Base-by-base conservation (phyloP, 2,329 filamentous ascomycete species). In the Claviceps paspali region DNA sequence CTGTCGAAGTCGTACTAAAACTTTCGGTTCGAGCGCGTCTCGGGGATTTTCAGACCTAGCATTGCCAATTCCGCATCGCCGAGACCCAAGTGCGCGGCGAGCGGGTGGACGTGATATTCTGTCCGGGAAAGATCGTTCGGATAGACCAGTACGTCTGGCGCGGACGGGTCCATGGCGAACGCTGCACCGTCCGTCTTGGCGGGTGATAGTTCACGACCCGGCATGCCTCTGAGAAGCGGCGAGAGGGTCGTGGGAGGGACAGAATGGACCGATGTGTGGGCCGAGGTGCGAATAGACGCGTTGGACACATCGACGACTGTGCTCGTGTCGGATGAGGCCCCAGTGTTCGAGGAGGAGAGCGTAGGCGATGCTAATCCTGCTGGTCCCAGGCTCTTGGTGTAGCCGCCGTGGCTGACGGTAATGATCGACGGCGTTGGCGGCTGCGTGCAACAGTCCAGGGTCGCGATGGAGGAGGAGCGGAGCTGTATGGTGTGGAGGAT, bases 161-260 rank as follows among this genome's bases (percentile, higher is more conserved):
- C 53, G 4, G 44, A 40, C 5, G 43, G 38, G 26, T 61, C 57
- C 21, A 48, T 47, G n/a, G 49, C 45, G 41, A 61, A 58, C 3
- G 48, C 47, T 11, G 55, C 53, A 4, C 51, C 52, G 22, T 63
- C 56, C 2, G 57, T 62, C 34, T 54, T 59, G 11, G 60, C 53
- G 3, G 49, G 50, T 0, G 56, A 57, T 8, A 62, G 43, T 36
- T 63, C 60, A 36, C 59, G 51, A 2, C 60, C 60, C 1, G 60
- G 59, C 38, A 59, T 52, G 5, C 60, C 57, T 35, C 43, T 49
- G 8, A 62, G 49, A 0, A 62, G 49, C 69, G 60, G 87, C 23
- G 52, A 48, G 0, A 47, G 48, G 6, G 43, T 41, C 4, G 45
- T 35, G 17, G 43, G 41, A 0, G 40, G 38, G 2, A 44, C 40